Evolutionary conservation across 768 basidiomycete species (phyloP), one percentile per base, ranked within the genome.

Genomic region (Lepiota brunneoincarnata): DNA sequence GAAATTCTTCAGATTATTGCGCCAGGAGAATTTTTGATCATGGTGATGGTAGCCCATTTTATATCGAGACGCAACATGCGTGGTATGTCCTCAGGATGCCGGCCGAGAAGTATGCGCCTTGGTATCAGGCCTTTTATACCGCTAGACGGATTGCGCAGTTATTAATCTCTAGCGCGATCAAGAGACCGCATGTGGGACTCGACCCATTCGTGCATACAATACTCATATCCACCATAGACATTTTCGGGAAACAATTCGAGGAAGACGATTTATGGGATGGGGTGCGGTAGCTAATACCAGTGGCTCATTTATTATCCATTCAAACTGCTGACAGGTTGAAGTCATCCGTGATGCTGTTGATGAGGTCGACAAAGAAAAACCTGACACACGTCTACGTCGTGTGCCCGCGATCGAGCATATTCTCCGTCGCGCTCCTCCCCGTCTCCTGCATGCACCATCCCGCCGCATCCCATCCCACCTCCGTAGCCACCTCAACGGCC

Each of bases 51-150:
- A 90, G 89, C 15, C 80, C 85, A 1, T 67, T 89, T 9, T 88
- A 75, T 54, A 72, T 92, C 20, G 82, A 89, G 59, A 89, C 89
- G 0, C 58, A 72, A 15, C 77, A 73, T 49, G 84, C 86, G 0
- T 83, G 81, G 75, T 90, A 89, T 63, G 76, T 81, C 31, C 67
- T 91, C 23, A 66, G 70, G 15, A 60, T 49, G 6, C 82, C 88
- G 0, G 73, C 79, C 1, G 59, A 62, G 17, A 59, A 54, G 18
- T 91, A 90, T 51, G 44, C 57, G 17, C 63, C 63, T 2, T 69
- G 64, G 15, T 83, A 77, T 47, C 61, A 66, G 20, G 61, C 75
- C 2, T 89, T 87, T 64, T 79, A 78, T 58, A 67, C 67, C 1
- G 75, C 80, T 0, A 76, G 80, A 21, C 72, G 73, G 0, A 69